Evolutionary conservation across 169 alveolate species (phyloP), one percentile per base, ranked within the genome.

Genomic region (Cardiosporidium cionae): DNA sequence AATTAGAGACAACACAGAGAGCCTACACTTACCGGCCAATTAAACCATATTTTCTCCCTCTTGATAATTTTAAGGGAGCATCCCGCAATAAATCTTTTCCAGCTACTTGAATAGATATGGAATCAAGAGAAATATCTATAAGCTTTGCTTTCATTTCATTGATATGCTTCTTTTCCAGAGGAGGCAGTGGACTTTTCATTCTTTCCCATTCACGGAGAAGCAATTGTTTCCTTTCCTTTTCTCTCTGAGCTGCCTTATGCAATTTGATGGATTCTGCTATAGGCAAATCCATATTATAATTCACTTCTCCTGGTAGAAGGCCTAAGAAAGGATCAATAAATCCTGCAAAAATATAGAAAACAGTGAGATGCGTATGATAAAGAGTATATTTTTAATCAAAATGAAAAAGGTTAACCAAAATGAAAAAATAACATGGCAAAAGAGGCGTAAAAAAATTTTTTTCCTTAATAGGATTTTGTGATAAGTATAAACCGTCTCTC

Each of bases 1-100:
- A 3, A 23, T 28, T 16, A 16, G 28, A 7, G 23, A n/a, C 29
- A 5, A 2, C 52, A 7, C 0, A 44, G 3, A 25, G 52, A 22
- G 16, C 65, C 37, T 27, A 22, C 37, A 22, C 62, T 44, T 29
- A 78, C 81, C 85, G 70, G 52, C 99, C 99, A 3, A 94, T 90
- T 44, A 96, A 89, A 62, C 98, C 98, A 84, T 96, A 96, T 81
- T 92, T 93, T 75, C 94, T 90, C 9, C 96, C 97, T 72, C 81
- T 86, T 67, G 89, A 85, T 22, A 96, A 83, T 82, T 88, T 93
- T 37, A 96, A 85, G 3, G 84, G 78, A 2, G 99, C 93, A 73
- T 90, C 96, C n/a, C 87, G 94, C 66, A 96, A 86, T 65, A 96
- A 81, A 78, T 95, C 90, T 73, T 96, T 90, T 33, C 98, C 98